These are phyloP conservation scores for Trametes cinnabarina DNA, from an alignment of 768 basidiomycete species.

Conservation along the genomic window DNA sequence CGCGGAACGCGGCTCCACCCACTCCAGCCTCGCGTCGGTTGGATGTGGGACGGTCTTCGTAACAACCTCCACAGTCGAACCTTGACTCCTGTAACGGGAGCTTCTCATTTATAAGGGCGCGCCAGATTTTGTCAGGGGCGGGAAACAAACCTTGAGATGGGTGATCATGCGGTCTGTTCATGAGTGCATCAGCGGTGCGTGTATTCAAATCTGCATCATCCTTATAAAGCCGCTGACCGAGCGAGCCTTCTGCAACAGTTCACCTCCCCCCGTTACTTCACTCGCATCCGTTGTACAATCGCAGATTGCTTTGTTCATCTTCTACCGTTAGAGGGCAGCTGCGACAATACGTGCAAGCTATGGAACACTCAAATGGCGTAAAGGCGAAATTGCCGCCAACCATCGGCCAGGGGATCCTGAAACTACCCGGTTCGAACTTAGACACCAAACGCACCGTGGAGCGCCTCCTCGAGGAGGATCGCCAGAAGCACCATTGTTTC, in stretches of 20 bases:
- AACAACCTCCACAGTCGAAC: too few species aligned
- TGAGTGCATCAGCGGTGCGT: neutral
- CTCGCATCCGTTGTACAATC: neutral
- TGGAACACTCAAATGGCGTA: neutral
- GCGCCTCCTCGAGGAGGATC: conserved; percentile 47
- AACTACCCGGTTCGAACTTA: conserved; percentile 45
- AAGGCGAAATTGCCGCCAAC: conserved; percentile 10
- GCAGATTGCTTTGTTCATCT: neutral
- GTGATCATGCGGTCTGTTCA: neutral
- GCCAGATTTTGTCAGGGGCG: too few species aligned
- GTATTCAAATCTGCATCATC: neutral
- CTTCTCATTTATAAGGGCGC: too few species aligned
- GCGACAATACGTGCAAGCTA: neutral
- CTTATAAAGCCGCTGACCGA: neutral
- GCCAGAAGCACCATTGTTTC: conserved; percentile 50
- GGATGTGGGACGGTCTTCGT: too few species aligned
- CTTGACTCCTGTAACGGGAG: too few species aligned
- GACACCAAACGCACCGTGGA: conserved; percentile 43
- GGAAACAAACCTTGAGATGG: too few species aligned
- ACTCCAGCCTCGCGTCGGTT: neutral
- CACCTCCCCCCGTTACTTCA: neutral
- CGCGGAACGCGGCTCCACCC: neutral
- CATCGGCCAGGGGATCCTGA: conserved; percentile 41
- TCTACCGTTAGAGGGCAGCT: neutral
- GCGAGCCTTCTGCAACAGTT: neutral